Evolutionary conservation across 2,329 filamentous ascomycete species (phyloP).

Genomic region (Trichoderma sp.): DNA sequence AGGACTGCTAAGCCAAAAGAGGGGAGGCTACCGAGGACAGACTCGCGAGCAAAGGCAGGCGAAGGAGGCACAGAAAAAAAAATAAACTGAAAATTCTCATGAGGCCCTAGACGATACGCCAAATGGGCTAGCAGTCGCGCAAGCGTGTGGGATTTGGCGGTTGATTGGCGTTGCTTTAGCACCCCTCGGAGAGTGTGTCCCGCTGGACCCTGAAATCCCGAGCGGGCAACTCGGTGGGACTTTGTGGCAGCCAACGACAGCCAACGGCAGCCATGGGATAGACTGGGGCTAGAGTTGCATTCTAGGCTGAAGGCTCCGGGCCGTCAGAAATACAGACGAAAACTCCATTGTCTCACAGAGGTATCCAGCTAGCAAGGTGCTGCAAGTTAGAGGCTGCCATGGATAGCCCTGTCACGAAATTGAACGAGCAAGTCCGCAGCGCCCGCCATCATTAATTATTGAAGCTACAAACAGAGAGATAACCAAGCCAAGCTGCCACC

Average conservation of each 20-base stretch:
- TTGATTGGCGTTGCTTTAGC: neutral
- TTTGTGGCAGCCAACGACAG: slow-evolving; percentile 1
- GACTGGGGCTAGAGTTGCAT: slow-evolving; percentile 1
- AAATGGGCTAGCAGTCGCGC: slow-evolving; percentile 9
- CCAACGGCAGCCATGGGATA: neutral
- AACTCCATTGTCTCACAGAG: neutral
- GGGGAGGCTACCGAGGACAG: neutral
- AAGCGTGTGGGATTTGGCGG: slow-evolving; percentile 4
- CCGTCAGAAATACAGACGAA: slow-evolving; percentile 1
- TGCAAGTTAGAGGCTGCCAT: neutral
- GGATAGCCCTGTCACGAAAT: neutral
- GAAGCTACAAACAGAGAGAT: neutral
- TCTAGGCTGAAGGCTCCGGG: slow-evolving; percentile 14
- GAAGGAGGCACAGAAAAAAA: neutral
- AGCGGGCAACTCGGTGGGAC: slow-evolving; percentile 16
- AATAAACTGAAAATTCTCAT: slow-evolving; percentile 2
- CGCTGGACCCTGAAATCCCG: slow-evolving; percentile 19
- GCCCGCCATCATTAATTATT: neutral
- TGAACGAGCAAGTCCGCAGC: neutral
- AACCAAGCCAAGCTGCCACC: neutral
- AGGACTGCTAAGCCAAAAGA: neutral
- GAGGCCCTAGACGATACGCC: slow-evolving; percentile 11
- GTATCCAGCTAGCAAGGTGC: neutral
- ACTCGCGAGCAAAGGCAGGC: neutral
- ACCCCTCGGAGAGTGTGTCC: slow-evolving; percentile 7